A percentile compares a stretch with the other conserved stretches of the same genome.
phyloP scores from a whole-genome alignment of 768 basidiomycete genomes.

The Sporobolomyces roseus region DNA sequence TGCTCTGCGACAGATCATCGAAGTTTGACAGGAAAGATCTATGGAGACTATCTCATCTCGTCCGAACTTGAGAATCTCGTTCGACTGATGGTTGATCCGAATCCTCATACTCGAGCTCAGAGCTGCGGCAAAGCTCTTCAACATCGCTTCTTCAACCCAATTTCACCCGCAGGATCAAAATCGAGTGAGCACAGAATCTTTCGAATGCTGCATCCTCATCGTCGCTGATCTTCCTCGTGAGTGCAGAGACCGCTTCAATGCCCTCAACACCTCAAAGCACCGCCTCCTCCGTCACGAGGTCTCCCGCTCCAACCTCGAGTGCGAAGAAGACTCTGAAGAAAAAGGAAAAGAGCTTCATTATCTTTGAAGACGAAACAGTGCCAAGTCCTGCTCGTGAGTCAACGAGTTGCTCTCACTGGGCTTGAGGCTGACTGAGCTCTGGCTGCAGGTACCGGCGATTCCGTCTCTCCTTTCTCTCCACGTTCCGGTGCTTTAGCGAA shows the following conservation, averaged over 20 bases:
- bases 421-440: too few species aligned
- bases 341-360: constrained; percentile 1
- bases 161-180: too few species aligned
- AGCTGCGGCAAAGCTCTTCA: constrained; percentile 33
- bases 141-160: constrained; percentile 40
- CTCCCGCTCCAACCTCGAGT: neutral
- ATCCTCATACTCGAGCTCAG: constrained; percentile 20
- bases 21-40: constrained; percentile 35
- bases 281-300: neutral
- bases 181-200: neutral
- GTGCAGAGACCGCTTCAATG: too few species aligned
- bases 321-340: constrained; percentile 19
- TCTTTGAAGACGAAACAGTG: constrained; percentile 1
- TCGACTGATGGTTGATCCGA: constrained; percentile 39
- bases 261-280: too few species aligned
- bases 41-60: constrained; percentile 37
- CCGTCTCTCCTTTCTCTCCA: neutral
- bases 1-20: constrained; percentile 17
- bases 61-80: constrained; percentile 39
- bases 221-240: too few species aligned
- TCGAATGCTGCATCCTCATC: too few species aligned
- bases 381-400: neutral
- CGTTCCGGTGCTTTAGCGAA: neutral
- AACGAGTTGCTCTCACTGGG: neutral
- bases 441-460: neutral